Conservation (phyloP, 2,329 filamentous ascomycete genomes). For the Venturia effusa region DNA sequence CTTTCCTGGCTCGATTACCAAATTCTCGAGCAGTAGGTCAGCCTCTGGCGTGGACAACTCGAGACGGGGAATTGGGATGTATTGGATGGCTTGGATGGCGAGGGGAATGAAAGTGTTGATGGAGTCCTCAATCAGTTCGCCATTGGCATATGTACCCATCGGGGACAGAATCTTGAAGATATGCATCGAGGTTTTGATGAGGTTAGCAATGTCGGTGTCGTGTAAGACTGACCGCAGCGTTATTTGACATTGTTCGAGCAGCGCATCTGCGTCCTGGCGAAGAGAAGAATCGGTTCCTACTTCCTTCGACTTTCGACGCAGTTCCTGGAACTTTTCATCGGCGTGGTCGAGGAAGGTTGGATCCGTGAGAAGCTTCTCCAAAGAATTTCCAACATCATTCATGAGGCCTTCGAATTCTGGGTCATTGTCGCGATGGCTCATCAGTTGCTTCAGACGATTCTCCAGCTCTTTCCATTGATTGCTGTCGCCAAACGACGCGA, state of each 20-base stretch:
- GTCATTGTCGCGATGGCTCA: slow-evolving; percentile 65
- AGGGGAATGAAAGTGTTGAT: slow-evolving; percentile 74
- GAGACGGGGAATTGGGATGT: slow-evolving; percentile 80
- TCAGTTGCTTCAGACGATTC: slow-evolving; percentile 54
- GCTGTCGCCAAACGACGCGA: slow-evolving; percentile 67
- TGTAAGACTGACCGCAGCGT: slow-evolving; percentile 59
- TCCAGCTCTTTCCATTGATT: slow-evolving; percentile 69
- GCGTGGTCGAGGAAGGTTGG: slow-evolving; percentile 75
- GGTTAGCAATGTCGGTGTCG: slow-evolving; percentile 60
- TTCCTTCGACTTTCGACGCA: slow-evolving; percentile 44
- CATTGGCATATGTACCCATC: slow-evolving; percentile 51
- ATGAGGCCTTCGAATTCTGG: slow-evolving; percentile 74
- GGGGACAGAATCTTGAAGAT: slow-evolving; percentile 63
- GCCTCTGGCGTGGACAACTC: slow-evolving; percentile 75
- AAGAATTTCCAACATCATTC: slow-evolving; percentile 57
- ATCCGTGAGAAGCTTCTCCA: slow-evolving; percentile 75
- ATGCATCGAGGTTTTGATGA: slow-evolving; percentile 55
- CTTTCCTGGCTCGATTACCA: slow-evolving; percentile 77
- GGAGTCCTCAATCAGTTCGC: slow-evolving; percentile 62
- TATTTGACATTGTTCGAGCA: slow-evolving; percentile 57
- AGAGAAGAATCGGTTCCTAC: slow-evolving; percentile 57
- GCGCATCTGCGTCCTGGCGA: slow-evolving; percentile 58
- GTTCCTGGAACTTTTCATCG: slow-evolving; percentile 51
- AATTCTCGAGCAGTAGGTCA: slow-evolving; percentile 79
- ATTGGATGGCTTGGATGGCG: slow-evolving; percentile 67